These are phyloP conservation scores for Hysterium pulicare DNA, from an alignment of 2,329 filamentous ascomycete species.

Conservation along the genomic window DNA sequence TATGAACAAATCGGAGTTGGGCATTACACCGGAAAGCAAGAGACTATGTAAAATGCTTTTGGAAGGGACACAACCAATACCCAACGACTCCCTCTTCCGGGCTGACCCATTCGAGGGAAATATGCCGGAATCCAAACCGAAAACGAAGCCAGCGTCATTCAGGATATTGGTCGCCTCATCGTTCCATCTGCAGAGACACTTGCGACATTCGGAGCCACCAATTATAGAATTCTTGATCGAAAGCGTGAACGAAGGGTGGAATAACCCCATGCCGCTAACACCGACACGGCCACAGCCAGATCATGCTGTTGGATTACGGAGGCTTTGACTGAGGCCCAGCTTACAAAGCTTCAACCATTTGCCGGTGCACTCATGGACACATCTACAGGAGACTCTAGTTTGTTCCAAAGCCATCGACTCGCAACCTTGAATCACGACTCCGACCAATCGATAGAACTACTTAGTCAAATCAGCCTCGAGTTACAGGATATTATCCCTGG, in stretches of 20 bases:
- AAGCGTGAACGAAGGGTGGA: conserved; percentile 45
- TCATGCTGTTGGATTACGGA: conserved; percentile 44
- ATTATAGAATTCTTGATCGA: conserved; percentile 37
- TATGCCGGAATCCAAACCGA: conserved; percentile 31
- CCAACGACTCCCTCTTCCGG: conserved; percentile 35
- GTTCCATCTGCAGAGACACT: conserved; percentile 41
- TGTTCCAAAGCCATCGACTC: too few species aligned
- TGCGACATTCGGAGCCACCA: conserved; percentile 18
- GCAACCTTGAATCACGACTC: too few species aligned
- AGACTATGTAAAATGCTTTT: conserved; percentile 29
- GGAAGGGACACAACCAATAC: conserved; percentile 26
- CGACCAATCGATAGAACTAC: too few species aligned
- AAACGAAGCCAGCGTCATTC: conserved; percentile 41
- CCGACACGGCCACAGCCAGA: conserved; percentile 43
- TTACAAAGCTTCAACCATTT: conserved; percentile 35
- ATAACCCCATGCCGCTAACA: conserved; percentile 37
- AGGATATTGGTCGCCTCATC: conserved; percentile 37
- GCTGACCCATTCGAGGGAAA: conserved; percentile 36
- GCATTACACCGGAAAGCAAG: conserved; percentile 32
- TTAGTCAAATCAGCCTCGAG: too few species aligned
- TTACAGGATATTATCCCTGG: too few species aligned
- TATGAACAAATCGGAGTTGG: conserved; percentile 35
- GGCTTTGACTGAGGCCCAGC: conserved; percentile 45
- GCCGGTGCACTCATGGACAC: conserved; percentile 19
- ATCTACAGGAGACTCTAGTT: too few species aligned